phyloP scores from a whole-genome alignment of 164 flowering plant genomes.

The Vitis labrusca region DNA sequence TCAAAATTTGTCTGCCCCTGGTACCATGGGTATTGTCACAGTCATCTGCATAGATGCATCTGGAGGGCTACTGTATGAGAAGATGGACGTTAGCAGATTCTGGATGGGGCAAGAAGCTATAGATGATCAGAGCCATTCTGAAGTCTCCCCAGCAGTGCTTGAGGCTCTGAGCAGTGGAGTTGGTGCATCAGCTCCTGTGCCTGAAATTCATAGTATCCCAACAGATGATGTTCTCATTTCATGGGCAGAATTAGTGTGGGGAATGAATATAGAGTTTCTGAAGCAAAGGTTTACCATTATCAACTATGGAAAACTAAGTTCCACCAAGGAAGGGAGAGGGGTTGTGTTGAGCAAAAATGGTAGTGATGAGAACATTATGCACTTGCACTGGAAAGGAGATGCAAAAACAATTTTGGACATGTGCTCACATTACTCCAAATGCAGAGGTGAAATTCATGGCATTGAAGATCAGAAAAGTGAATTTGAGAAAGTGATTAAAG shows the following conservation, averaged over 20 bases:
- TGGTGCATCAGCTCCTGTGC: not conserved
- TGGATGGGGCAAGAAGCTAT: constrained; percentile 16
- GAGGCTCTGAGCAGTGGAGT: constrained; percentile 17
- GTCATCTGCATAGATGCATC: constrained; percentile 16
- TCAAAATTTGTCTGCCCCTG: constrained; percentile 13
- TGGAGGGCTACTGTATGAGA: constrained; percentile 8
- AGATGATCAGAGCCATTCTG: not conserved
- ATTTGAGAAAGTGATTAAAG: constrained; percentile 7
- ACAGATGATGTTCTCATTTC: not conserved
- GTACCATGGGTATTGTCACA: constrained; percentile 19
- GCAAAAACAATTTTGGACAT: constrained; percentile 18
- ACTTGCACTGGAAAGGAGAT: constrained; percentile 22
- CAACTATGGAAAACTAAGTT: constrained; percentile 1
- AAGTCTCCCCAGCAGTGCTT: constrained; percentile 5
- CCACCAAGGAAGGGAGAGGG: constrained; percentile 5
- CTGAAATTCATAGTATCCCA: not conserved
- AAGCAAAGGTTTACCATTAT: not conserved
- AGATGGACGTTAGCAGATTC: constrained; percentile 16
- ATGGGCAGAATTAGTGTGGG: not conserved
- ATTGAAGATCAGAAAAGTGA: constrained; percentile 10
- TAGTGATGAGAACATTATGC: not conserved
- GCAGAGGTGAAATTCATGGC: constrained; percentile 7
- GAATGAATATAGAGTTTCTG: not conserved
- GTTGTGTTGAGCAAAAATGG: constrained; percentile 15
- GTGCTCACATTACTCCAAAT: constrained; percentile 28